Conservation (phyloP, 495 filamentous ascomycete species). For the Cercophora samala region DNA sequence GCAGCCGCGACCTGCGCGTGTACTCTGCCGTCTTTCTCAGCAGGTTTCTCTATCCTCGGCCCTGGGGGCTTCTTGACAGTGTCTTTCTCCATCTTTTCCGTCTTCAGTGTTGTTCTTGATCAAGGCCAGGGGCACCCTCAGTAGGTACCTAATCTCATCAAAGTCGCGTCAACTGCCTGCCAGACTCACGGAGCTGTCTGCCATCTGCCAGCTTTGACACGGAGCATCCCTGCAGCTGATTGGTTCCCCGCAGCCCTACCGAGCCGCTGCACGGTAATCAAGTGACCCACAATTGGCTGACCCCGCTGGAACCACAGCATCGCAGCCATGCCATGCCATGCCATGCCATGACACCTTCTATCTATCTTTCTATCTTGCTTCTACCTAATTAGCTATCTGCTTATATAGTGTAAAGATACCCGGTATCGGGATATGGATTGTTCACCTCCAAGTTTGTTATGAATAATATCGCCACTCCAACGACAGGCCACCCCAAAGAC, state of each 20-base stretch:
- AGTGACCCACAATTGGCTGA: slow-evolving; percentile 16
- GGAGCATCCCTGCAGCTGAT: not conserved
- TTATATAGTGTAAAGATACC: not conserved
- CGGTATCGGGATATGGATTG: not conserved
- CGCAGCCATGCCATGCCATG: not conserved
- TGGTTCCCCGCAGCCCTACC: slow-evolving; percentile 17
- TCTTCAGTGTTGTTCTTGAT: not conserved
- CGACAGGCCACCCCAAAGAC: not conserved
- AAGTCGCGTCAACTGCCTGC: not conserved
- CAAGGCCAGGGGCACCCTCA: not conserved
- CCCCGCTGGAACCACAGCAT: not conserved
- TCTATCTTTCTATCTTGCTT: not conserved
- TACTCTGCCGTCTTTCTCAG: slow-evolving; percentile 5
- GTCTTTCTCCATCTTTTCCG: not conserved
- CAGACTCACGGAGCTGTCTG: not conserved
- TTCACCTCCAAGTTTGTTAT: no score
- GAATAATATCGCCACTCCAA: not conserved
- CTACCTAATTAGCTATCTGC: not conserved
- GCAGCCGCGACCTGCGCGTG: slow-evolving; percentile 33
- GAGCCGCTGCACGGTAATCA: slow-evolving; percentile 18
- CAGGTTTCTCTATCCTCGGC: not conserved
- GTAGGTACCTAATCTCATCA: not conserved
- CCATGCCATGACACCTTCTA: not conserved
- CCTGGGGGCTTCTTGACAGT: not conserved
- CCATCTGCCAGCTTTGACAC: not conserved